These are phyloP conservation scores for Cenchrus fungigraminus DNA, from an alignment of 176 grass and related monocot species.

Conservation along the genomic window DNA sequence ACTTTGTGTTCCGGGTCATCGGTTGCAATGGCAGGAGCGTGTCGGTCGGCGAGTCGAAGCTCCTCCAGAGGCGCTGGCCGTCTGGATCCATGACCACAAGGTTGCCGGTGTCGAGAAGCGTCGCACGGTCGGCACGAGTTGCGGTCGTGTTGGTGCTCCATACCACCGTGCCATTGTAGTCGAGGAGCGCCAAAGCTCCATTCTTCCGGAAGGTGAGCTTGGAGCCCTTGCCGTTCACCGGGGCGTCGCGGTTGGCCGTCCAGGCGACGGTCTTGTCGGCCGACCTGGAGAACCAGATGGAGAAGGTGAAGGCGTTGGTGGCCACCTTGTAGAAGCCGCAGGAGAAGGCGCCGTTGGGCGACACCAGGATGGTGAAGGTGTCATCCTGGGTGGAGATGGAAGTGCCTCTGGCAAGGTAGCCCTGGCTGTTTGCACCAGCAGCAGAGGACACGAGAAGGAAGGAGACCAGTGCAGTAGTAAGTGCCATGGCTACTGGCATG, in stretches of 20 bases:
- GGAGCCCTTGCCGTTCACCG: slow-evolving; percentile 64
- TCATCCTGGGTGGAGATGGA: slow-evolving; percentile 1
- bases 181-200: slow-evolving; percentile 19
- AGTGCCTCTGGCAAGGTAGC: slow-evolving; percentile 16
- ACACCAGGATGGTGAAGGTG: slow-evolving; percentile 13
- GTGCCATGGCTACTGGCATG: neutral
- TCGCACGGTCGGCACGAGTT: neutral
- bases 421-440: neutral
- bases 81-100: too few relatives aligned
- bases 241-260: slow-evolving; percentile 59
- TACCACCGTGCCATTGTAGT: slow-evolving; percentile 32
- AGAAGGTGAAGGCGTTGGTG: slow-evolving; percentile 64
- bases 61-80: too few relatives aligned
- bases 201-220: slow-evolving; percentile 22
- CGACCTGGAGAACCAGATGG: slow-evolving; percentile 54
- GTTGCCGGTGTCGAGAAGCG: too few relatives aligned
- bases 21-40: too few relatives aligned
- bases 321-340: slow-evolving; percentile 65
- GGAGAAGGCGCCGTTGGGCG: slow-evolving; percentile 39
- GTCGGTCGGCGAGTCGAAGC: too few relatives aligned
- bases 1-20: too few relatives aligned
- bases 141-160: slow-evolving; percentile 48
- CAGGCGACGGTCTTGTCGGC: slow-evolving; percentile 39
- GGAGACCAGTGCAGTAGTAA: neutral
- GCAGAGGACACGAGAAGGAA: slow-evolving; percentile 2